Evolutionary conservation across 768 basidiomycete species (phyloP).

Genomic region (Panaeolus cyanescens): DNA sequence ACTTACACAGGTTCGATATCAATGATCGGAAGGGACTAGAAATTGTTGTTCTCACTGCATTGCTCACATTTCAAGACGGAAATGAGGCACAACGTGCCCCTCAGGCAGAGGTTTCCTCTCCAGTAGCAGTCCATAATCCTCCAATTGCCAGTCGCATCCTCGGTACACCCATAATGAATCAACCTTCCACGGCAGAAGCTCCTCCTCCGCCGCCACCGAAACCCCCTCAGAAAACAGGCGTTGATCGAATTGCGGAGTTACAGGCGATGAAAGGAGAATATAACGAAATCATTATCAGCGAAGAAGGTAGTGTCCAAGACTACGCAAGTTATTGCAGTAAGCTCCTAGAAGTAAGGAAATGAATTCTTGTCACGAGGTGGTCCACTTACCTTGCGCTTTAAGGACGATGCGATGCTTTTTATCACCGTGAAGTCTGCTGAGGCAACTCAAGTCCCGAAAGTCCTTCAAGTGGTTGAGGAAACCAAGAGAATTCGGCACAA

Average conservation of each 20-base stretch:
- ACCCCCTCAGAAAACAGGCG: conserved; percentile 63
- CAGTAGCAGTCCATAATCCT: not conserved
- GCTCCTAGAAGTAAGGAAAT: conserved; percentile 55
- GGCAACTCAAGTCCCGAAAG: conserved; percentile 70
- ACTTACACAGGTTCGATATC: conserved; percentile 68
- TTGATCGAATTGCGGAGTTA: conserved; percentile 72
- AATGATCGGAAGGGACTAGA: conserved; percentile 85
- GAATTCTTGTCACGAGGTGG: not conserved
- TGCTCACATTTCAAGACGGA: conserved; percentile 76
- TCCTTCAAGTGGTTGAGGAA: conserved; percentile 78
- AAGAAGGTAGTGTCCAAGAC: conserved; percentile 63
- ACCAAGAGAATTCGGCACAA: conserved; percentile 78
- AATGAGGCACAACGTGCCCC: conserved; percentile 55
- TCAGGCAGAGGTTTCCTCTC: not conserved
- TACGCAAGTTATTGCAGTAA: conserved; percentile 70
- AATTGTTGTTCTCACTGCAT: conserved; percentile 73
- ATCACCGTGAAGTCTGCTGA: conserved; percentile 70
- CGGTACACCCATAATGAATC: not conserved
- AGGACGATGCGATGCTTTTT: conserved; percentile 85
- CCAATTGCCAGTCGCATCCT: not conserved
- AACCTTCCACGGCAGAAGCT: conserved; percentile 9
- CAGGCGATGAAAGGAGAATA: conserved; percentile 68
- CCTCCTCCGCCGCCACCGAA: conserved; percentile 48
- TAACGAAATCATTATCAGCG: conserved; percentile 73
- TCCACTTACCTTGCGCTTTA: not conserved